These are phyloP conservation scores for Stephanocyclus meneghinianus DNA, from an alignment of 352 stramenopile species.

Conservation along the genomic window DNA sequence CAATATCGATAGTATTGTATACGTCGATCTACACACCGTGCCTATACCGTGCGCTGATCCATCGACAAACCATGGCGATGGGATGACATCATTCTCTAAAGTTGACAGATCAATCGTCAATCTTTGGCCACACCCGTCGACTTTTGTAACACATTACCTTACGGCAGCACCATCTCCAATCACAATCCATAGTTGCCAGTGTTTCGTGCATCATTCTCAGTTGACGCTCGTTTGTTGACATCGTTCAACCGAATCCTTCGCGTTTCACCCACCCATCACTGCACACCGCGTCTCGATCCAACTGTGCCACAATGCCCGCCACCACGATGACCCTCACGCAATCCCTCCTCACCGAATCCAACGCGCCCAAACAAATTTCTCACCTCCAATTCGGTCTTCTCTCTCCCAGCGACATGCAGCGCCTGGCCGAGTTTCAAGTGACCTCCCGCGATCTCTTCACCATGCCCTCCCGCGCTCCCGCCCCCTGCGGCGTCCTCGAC, in stretches of 20 bases:
- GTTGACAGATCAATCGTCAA: no score
- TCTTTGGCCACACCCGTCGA: no score
- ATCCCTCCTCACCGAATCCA: constrained; percentile 39
- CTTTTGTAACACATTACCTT: no score
- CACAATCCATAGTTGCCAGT: no score
- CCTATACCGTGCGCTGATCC: no score
- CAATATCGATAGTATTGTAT: no score
- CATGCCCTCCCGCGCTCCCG: constrained; percentile 92
- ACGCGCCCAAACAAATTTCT: constrained; percentile 90
- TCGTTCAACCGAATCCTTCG: neutral
- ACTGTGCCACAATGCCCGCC: constrained; percentile 1
- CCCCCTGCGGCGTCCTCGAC: constrained; percentile 92
- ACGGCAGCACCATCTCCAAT: no score
- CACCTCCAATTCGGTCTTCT: constrained; percentile 97
- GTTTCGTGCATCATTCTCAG: no score
- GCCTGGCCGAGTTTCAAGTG: constrained; percentile 92
- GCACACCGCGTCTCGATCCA: constrained; percentile 5
- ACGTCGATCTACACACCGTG: no score
- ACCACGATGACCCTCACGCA: constrained; percentile 32
- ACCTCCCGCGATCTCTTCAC: constrained; percentile 93
- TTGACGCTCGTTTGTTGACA: no score
- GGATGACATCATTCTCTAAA: no score
- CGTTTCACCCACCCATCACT: neutral
- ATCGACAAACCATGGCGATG: no score
- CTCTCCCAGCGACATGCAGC: constrained; percentile 93